Evolutionary conservation across 2,329 filamentous ascomycete genomes (phyloP), one percentile per base, ranked within the genome.

Genomic region (Pseudogymnoascus sp.): DNA sequence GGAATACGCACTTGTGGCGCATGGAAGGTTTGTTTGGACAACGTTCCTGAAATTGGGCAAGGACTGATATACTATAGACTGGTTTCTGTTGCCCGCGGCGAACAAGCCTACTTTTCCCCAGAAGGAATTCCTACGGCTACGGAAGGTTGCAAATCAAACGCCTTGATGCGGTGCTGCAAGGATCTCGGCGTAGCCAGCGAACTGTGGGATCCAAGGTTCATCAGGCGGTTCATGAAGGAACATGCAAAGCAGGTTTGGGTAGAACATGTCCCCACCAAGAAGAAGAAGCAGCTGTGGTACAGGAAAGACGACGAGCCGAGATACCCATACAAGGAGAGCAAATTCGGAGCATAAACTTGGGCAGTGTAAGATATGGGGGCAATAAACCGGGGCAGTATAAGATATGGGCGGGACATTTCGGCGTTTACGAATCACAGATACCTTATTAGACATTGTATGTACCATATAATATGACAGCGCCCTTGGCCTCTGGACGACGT

Each of bases 141-240:
- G 65, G 95, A 99, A 78, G 95, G 95, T 61, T 96, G 92, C 82
- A 97, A 97, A 78, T 96, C 92, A 66, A 99, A 99, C 74, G 95
- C 95, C 11, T 82, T 99, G 68, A 96, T 98, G 87, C 90, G 95
- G 64, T 98, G 93, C 83, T 98, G 95, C 81, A 99, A 99, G 79
- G 95, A 99, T 75, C 79, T 99, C 33, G 95, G 95, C 37, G 89
- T 99, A 68, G 95, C 91, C 1, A 93, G 89, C 67, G 95, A 99
- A 77, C 83, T 99, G 19, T 99, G 95, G 95, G 95, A 99, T 78
- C 95, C 95, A 37, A 81, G 90, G 62, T 99, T 89, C 78, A 91
- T 98, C 68, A 85, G 90, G 70, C 84, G 84, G 70, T 99, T 91
- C 78, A 89, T 89, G 81, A 86, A 85, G 70, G 78, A 87, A 69